phyloP scores from a whole-genome alignment of 2,329 filamentous ascomycete species.

The Venturia carpophila region DNA sequence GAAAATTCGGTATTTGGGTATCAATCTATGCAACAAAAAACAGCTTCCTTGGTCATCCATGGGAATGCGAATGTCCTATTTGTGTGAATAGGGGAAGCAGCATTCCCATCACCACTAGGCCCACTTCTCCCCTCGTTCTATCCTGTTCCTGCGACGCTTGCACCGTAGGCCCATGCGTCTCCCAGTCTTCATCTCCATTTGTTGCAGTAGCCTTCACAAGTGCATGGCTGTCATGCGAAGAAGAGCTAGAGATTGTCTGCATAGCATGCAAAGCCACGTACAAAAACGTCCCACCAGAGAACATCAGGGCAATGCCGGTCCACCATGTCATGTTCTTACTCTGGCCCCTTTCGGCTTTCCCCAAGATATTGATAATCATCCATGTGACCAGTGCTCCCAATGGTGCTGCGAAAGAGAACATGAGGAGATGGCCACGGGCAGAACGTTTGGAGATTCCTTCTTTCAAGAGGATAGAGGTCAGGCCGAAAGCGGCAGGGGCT shows the following conservation, averaged over 20 bases:
- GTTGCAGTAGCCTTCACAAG: background rate
- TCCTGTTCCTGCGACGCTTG: slow-evolving; percentile 84
- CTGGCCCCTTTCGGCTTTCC: slow-evolving; percentile 55
- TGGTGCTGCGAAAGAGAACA: slow-evolving; percentile 88
- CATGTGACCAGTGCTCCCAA: slow-evolving; percentile 79
- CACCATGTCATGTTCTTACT: slow-evolving; percentile 23
- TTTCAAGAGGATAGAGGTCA: slow-evolving; percentile 83
- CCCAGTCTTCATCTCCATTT: background rate
- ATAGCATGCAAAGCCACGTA: slow-evolving; percentile 99
- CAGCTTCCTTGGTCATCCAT: slow-evolving; percentile 7
- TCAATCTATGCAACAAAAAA: background rate
- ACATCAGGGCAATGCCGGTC: slow-evolving; percentile 87
- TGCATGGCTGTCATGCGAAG: slow-evolving; percentile 40
- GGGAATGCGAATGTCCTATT: slow-evolving; percentile 61
- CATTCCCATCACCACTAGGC: slow-evolving; percentile 64
- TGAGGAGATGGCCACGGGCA: slow-evolving; percentile 73
- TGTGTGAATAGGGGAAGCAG: slow-evolving; percentile 69
- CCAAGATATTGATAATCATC: slow-evolving; percentile 63
- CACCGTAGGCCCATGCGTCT: slow-evolving; percentile 72
- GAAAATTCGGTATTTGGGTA: background rate
- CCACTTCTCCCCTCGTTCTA: slow-evolving; percentile 49
- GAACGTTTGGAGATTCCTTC: slow-evolving; percentile 84
- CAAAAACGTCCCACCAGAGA: slow-evolving; percentile 93
- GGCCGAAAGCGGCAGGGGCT: slow-evolving; percentile 86
- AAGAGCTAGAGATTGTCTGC: slow-evolving; percentile 56